A percentile compares a stretch with the other conserved stretches of the same genome.
Evolutionary conservation across 257 asterid genomes (phyloP).

Genomic region (Primulina tabacum): DNA sequence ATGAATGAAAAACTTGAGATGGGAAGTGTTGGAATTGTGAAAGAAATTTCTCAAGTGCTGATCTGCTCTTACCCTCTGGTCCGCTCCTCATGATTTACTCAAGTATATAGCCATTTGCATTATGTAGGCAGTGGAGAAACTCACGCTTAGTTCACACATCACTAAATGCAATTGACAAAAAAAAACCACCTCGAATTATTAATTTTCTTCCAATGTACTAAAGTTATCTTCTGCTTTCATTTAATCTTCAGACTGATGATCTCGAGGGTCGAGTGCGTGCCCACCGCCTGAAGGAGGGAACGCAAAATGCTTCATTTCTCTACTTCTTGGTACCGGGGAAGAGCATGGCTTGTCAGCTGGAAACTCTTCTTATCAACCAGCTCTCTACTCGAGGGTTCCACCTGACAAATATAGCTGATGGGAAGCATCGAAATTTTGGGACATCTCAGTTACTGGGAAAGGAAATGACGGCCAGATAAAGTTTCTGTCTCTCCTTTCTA

Average conservation of each 20-base stretch:
- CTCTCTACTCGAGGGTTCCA: constrained; percentile 69
- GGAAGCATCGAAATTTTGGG: constrained; percentile 85
- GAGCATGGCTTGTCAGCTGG: constrained; percentile 89
- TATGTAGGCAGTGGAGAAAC: too few species aligned
- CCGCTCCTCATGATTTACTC: too few species aligned
- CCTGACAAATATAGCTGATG: constrained; percentile 71
- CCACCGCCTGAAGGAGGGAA: constrained; percentile 76
- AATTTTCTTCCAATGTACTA: background rate
- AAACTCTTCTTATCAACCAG: constrained; percentile 89
- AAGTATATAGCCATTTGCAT: too few species aligned
- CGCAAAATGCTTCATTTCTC: constrained; percentile 62
- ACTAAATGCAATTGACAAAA: background rate
- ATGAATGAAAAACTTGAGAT: background rate
- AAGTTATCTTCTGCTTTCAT: background rate
- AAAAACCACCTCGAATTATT: background rate
- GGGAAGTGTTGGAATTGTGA: background rate
- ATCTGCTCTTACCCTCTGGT: too few species aligned
- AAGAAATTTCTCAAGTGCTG: background rate
- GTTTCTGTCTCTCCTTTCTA: background rate
- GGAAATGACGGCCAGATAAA: constrained; percentile 43
- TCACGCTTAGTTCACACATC: background rate
- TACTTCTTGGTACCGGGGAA: constrained; percentile 78
- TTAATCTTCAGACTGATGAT: constrained; percentile 66
- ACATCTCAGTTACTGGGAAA: constrained; percentile 45
- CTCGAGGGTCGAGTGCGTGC: constrained; percentile 77